Conservation (phyloP, 441 rosid genomes). For the Biscutella laevigata region DNA sequence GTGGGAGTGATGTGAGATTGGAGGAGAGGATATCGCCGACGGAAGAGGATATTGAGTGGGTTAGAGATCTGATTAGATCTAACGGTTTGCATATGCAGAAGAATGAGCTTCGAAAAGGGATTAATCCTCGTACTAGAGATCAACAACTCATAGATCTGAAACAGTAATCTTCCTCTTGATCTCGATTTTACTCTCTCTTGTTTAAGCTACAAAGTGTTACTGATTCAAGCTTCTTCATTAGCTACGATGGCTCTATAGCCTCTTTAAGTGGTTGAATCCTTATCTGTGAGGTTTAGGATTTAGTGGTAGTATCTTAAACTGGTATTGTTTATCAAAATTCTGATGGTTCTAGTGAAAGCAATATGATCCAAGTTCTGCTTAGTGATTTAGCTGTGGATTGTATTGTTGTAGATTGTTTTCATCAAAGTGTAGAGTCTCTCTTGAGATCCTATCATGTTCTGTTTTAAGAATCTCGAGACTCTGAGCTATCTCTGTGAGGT, state of each 20-base stretch:
- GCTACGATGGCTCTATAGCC: background rate
- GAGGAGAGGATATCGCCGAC: conserved; percentile 39
- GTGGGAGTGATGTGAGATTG: conserved; percentile 6
- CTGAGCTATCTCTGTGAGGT: no score
- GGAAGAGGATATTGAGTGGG: conserved; percentile 64
- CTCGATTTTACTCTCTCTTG: background rate
- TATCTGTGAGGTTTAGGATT: background rate
- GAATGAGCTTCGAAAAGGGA: conserved; percentile 85
- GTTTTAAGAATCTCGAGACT: no score
- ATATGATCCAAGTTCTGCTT: background rate
- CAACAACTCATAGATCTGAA: conserved; percentile 80
- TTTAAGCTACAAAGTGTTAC: background rate
- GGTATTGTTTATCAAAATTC: background rate
- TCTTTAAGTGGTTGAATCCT: background rate
- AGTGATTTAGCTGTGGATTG: background rate
- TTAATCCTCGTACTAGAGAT: conserved; percentile 86
- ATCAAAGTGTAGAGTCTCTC: background rate
- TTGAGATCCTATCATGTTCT: background rate
- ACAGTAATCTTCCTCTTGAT: conserved; percentile 33
- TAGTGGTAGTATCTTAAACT: background rate
- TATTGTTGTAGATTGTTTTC: background rate
- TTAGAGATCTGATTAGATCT: conserved; percentile 66
- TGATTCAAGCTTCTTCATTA: background rate
- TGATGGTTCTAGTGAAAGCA: background rate
- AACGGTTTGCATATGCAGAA: conserved; percentile 92